These are phyloP conservation scores for Cystobasidiopsis lactophilus DNA, from an alignment of 768 basidiomycete genomes.

Conservation along the genomic window DNA sequence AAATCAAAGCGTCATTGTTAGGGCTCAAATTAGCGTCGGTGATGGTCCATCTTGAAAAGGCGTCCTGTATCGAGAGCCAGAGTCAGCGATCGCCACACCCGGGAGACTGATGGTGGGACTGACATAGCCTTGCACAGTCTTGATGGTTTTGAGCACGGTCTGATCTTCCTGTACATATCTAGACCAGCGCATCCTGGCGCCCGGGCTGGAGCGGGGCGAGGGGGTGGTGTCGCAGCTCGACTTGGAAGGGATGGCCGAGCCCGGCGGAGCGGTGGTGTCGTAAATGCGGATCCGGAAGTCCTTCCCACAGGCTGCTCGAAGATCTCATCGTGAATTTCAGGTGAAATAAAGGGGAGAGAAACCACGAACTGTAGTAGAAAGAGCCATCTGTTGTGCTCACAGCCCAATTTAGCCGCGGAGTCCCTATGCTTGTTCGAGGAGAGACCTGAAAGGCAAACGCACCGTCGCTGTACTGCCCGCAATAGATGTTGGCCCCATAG, in stretches of 20 bases:
- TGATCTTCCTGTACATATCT: conserved; percentile 17
- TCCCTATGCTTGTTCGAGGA: neutral
- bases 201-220: conserved; percentile 2
- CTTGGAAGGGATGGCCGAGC: conserved; percentile 8
- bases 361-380: conserved; percentile 56
- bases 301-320: conserved; percentile 20
- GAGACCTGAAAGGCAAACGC: conserved; percentile 24
- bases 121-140: conserved; percentile 25
- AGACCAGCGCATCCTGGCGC: conserved; percentile 9
- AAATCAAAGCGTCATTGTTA: conserved; percentile 6
- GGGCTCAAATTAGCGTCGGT: conserved; percentile 8
- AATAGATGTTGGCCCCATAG: conserved; percentile 54
- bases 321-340: neutral
- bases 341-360: neutral
- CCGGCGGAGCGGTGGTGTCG: conserved; percentile 28
- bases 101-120: conserved; percentile 4
- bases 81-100: no score
- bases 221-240: conserved; percentile 5
- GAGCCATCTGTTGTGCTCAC: conserved; percentile 23
- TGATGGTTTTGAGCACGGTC: conserved; percentile 32
- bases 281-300: conserved; percentile 82
- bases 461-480: conserved; percentile 54
- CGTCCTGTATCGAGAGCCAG: no score
- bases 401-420: neutral
- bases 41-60: neutral